Conservation (phyloP, 441 rosid genomes). For the Pelargonium citronellum region DNA sequence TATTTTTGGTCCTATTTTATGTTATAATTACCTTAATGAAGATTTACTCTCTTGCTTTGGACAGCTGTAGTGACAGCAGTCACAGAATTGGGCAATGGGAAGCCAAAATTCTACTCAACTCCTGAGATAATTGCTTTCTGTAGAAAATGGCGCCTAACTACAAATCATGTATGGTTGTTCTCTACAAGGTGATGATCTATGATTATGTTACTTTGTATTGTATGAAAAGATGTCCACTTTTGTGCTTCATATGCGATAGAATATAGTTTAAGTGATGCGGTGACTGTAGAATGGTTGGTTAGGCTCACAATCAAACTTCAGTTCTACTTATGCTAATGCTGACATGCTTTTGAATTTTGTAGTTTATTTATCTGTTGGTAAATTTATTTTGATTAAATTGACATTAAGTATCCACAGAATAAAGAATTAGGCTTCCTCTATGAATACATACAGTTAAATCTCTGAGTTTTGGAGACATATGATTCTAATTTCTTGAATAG, state of each 20-base stretch:
- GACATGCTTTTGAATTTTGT: not conserved
- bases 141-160: constrained; percentile 83
- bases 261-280: too few species aligned
- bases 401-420: not conserved
- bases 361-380: not conserved
- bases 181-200: constrained; percentile 63
- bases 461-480: not conserved
- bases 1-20: not conserved
- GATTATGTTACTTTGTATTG: constrained; percentile 8
- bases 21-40: constrained; percentile 7
- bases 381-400: not conserved
- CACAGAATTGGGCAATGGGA: constrained; percentile 79
- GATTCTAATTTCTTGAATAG: not conserved
- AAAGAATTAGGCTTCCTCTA: not conserved
- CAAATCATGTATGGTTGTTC: constrained; percentile 89
- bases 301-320: constrained; percentile 3
- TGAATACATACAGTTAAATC: not conserved
- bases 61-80: constrained; percentile 95
- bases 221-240: constrained; percentile 1
- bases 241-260: constrained; percentile 2
- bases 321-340: not conserved
- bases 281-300: not conserved
- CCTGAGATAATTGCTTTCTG: constrained; percentile 83
- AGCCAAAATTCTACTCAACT: constrained; percentile 91
- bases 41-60: constrained; percentile 25